Percentiles rank a stretch among this genome's conserved stretches.
phyloP scores from a whole-genome alignment of 768 basidiomycete species.

The Zangia roseola region DNA sequence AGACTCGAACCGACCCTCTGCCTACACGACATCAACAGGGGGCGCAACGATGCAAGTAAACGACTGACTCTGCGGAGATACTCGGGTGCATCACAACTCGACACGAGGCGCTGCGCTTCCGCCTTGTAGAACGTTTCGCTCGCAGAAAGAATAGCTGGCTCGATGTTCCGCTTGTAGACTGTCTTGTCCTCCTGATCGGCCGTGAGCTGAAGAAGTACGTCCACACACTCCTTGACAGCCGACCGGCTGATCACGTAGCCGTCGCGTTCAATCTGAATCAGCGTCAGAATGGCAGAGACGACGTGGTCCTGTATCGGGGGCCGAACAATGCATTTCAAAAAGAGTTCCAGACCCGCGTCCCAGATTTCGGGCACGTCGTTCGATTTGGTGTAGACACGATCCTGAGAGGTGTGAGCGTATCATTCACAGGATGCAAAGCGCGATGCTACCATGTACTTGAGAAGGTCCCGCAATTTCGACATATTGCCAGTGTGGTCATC shows the following conservation, averaged over 20 bases:
- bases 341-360: slow-evolving; percentile 80
- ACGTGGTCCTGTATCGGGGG: slow-evolving; percentile 83
- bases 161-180: slow-evolving; percentile 82
- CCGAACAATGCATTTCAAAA: slow-evolving; percentile 77
- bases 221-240: slow-evolving; percentile 84
- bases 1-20: slow-evolving; percentile 74
- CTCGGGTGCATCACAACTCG: slow-evolving; percentile 75
- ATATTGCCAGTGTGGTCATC: slow-evolving; percentile 90
- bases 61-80: slow-evolving; percentile 74
- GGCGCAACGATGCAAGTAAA: neutral
- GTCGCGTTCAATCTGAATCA: slow-evolving; percentile 89
- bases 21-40: slow-evolving; percentile 43
- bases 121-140: slow-evolving; percentile 76
- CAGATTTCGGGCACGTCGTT: slow-evolving; percentile 78
- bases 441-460: slow-evolving; percentile 89
- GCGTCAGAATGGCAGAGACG: slow-evolving; percentile 75
- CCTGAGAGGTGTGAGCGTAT: slow-evolving; percentile 49
- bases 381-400: slow-evolving; percentile 79
- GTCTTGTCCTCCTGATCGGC: slow-evolving; percentile 49
- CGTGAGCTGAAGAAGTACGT: slow-evolving; percentile 73
- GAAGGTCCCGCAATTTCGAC: slow-evolving; percentile 82
- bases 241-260: slow-evolving; percentile 91
- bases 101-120: slow-evolving; percentile 70
- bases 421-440: neutral
- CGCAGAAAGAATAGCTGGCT: slow-evolving; percentile 75